Evolutionary conservation across 192 early-diverging fungal genomes (phyloP), one percentile per base, ranked within the genome.

Genomic region (Funneliformis mosseae): DNA sequence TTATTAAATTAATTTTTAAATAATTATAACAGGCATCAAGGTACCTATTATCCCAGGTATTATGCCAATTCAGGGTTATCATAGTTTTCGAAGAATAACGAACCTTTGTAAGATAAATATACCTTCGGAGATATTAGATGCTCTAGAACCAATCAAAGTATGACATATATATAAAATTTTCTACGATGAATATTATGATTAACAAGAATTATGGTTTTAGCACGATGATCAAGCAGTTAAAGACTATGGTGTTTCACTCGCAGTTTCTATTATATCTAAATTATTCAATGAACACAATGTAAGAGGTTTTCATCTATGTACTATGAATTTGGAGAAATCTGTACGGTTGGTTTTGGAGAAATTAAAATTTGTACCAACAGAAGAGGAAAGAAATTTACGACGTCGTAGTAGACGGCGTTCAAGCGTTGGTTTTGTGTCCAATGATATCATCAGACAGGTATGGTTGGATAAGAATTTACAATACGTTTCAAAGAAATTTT

Each of bases 181-280:
- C 7, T 21, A 21, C 21, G 48, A 21, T 55, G 14, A 14, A 55
- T 7, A 21, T 55, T 55, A 21, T 55, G 18, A 6, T 21, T 55
- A n/a, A 7, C 18, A 21, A 55, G 1, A 41, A n/a, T 43, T 41
- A 3, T 21, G 21, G n/a, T 41, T 39, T 69, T 70, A 70, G 68
- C 92, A 89, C 81, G 96, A 99, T 78, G 98, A 99, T 88, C 91
- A 93, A 81, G 97, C 97, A 16, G 95, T 99, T 27, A 97, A 97
- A 85, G 95, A 96, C 11, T 94, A 94, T 83, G 98, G 98, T 69
- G 92, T 97, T 38, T 84, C 89, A 28, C 85, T 97, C 11, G 92
- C 93, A 0, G 87, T 96, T 14, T 84, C 92, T n/a, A 94, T 96
- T 87, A 92, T 95, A 68, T 79, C 89, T 79, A 88, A 91, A 73